Base-by-base conservation (phyloP, 257 asterid species). In the Solanum tacnaense region DNA sequence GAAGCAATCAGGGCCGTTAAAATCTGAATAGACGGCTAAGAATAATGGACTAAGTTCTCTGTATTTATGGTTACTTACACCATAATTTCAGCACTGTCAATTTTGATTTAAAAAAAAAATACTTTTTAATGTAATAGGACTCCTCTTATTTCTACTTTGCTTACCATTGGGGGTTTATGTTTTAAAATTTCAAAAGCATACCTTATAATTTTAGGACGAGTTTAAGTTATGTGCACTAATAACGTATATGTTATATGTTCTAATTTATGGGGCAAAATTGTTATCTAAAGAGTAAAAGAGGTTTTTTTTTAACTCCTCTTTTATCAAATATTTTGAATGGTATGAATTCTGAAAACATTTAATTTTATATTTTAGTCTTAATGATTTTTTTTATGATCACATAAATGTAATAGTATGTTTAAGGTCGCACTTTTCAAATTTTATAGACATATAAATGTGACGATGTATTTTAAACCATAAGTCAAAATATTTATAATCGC, bases 11-110 rank as follows among this genome's bases (percentile, higher is more conserved):
- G 52, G 70, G 25, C 83, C 87, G 90, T 88, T 84, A 81, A 39
- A 27, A 34, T 58, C 34, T 88, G 68, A 86, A 89, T 79, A 1
- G 65, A 76, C 56, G 75, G 91, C 89, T 89, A 91, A 71, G 35
- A 90, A 27, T 2, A 75, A 91, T 91, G 58, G 92, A 92, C 93
- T 81, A 68, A 86, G 89, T 92, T 89, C 87, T 88, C 29, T 86
- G 93, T 90, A 90, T 91, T 90, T 91, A 81, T 90, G 88, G 68
- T 88, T 89, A 88, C 88, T 73, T 62, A 38, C 83, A 67, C 89
- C 89, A 84, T 87, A 74, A 89, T 81, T 90, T 87, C 31, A 82
- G 90, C 79, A 86, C 56, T 84, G 36, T 25, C 36, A 41, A 41
- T 78, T 60, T 78, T 41, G 9, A 78, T 32, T 1, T 1, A 3